Evolutionary conservation across 208 protist species (phyloP), one percentile per base, ranked within the genome.

Genomic region (Acanthamoeba triangularis): DNA sequence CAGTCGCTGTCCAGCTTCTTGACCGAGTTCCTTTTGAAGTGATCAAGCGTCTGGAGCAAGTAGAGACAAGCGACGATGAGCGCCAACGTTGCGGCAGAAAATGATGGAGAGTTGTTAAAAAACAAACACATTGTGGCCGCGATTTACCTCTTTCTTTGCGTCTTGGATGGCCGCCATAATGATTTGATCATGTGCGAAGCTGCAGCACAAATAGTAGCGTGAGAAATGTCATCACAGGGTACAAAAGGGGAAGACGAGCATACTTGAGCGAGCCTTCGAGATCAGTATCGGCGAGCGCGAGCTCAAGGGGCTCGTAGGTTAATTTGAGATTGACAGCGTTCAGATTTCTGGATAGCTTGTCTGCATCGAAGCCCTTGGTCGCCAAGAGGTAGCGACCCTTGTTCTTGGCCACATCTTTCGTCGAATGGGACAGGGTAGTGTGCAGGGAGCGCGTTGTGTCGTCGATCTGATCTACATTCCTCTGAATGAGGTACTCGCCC

Each of bases 311-410:
- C 56, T 69, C 84, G 37, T 72, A 91, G 59, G 84, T 91, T 13
- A 69, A 44, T 47, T 91, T 91, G 30, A 91, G 35, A 69, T 91
- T 91, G 56, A 91, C 30, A n/a, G 47, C 84, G 84, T 91, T 91
- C 47, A 91, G 84, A 91, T 69, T 91, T 33, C 84, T 14, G 28
- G 84, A 63, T 10, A 91, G 84, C 84, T 91, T 91, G 30, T 91
- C 84, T 14, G 84, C 84, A 30, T 91, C 84, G 56, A 91, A 91
- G n/a, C 84, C 59, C 56, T 69, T 61, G 8, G 49, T 69, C 10
- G 84, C 84, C 84, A 91, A 44, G 33, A 91, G 56, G 20, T 63
- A 91, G 35, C 59, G 84, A 72, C 84, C 84, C 84, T 72, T 91
- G 35, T 91, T 91, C 41, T 91, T 91, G 7, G 49, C 30, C 7